These are phyloP conservation scores for Backusella tuberculispora DNA, from an alignment of 192 early-diverging fungal species.

Conservation along the genomic window DNA sequence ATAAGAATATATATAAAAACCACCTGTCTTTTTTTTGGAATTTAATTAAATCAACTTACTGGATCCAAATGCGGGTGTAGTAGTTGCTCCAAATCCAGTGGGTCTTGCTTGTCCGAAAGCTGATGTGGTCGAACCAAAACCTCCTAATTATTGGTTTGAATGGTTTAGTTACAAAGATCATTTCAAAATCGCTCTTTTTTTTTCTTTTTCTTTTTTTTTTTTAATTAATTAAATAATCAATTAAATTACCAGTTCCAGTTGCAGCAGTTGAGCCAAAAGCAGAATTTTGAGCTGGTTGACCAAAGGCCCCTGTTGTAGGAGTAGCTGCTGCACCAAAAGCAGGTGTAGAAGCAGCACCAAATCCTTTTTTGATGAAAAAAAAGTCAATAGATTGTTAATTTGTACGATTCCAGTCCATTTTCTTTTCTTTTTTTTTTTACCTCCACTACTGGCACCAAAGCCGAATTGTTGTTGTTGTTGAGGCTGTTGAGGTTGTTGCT, in stretches of 20 bases:
- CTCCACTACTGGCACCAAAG: slow-evolving; percentile 3
- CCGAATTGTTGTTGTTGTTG: neutral
- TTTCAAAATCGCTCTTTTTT: neutral
- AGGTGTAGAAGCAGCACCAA: slow-evolving; percentile 10
- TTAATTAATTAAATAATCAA: slow-evolving; percentile 17
- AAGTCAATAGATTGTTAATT: no score
- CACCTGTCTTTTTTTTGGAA: neutral
- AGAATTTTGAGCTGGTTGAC: slow-evolving; percentile 41
- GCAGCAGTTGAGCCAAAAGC: slow-evolving; percentile 36
- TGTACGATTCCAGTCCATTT: neutral
- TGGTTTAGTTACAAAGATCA: no score
- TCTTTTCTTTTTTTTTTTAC: neutral
- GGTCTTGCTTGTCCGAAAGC: slow-evolving; percentile 38
- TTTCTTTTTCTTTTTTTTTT: slow-evolving; percentile 18
- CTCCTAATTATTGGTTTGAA: slow-evolving; percentile 1
- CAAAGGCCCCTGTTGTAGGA: slow-evolving; percentile 22
- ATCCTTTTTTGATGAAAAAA: neutral
- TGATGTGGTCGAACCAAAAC: slow-evolving; percentile 16
- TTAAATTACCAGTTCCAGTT: neutral
- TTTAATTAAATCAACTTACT: neutral
- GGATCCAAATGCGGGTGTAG: slow-evolving; percentile 40
- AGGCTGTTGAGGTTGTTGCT: slow-evolving; percentile 19
- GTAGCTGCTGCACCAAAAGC: slow-evolving; percentile 11
- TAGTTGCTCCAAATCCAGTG: slow-evolving; percentile 43
- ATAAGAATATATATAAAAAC: no score